phyloP scores from a whole-genome alignment of 2,329 filamentous ascomycete species.

The Hypoxylon sp. region DNA sequence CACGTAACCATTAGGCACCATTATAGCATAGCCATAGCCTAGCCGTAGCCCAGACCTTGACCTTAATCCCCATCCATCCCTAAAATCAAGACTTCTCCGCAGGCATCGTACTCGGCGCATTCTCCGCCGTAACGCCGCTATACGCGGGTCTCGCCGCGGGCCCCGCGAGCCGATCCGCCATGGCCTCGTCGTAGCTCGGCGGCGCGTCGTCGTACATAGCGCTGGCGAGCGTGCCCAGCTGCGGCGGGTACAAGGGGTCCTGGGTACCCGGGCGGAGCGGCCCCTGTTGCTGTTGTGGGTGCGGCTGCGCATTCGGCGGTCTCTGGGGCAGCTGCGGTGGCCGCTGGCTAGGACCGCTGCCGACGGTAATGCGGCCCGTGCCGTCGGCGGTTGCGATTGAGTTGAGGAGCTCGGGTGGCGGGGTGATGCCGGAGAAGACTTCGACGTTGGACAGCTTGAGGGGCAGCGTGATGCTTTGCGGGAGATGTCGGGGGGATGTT shows the following conservation, averaged over 20 bases:
- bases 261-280: conserved; percentile 24
- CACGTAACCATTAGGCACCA: neutral
- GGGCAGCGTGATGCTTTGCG: conserved; percentile 84
- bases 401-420: conserved; percentile 81
- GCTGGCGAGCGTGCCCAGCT: conserved; percentile 64
- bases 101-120: conserved; percentile 66
- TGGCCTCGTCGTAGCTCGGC: conserved; percentile 93
- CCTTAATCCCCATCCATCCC: neutral
- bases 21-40: neutral
- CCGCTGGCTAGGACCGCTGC: conserved; percentile 46
- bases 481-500: conserved; percentile 24
- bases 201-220: conserved; percentile 80
- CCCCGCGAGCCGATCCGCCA: conserved; percentile 80
- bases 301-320: neutral
- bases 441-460: conserved; percentile 81
- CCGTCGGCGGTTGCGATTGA: conserved; percentile 43
- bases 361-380: conserved; percentile 21
- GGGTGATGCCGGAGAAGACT: conserved; percentile 89
- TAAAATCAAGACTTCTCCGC: conserved; percentile 47
- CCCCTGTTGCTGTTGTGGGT: conserved; percentile 27
- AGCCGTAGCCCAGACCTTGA: no score
- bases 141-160: conserved; percentile 78
- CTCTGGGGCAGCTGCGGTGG: conserved; percentile 58
- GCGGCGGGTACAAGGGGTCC: conserved; percentile 72
- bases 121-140: conserved; percentile 74